Evolutionary conservation across 306 rosid species (phyloP).

Genomic region (Acacia acuminata): DNA sequence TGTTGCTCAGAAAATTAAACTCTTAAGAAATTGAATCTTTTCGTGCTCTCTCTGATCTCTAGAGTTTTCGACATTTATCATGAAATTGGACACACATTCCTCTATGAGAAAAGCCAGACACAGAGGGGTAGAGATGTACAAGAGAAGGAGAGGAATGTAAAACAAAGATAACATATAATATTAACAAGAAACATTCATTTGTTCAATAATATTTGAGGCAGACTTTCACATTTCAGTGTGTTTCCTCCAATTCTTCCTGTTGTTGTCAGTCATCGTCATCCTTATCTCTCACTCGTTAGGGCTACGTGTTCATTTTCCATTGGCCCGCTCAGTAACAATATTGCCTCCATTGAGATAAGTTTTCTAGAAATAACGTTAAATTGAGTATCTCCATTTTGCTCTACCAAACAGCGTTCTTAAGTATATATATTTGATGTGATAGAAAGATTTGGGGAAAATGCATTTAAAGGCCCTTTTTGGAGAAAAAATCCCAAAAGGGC

Average conservation of each 20-base stretch:
- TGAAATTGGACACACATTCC: background rate
- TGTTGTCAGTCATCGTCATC: background rate
- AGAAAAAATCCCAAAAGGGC: too few relatives aligned
- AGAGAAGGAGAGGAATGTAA: background rate
- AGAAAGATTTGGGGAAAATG: background rate
- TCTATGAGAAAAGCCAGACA: background rate
- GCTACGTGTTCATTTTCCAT: background rate
- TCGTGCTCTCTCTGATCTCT: background rate
- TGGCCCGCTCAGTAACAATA: background rate
- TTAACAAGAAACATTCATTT: too few relatives aligned
- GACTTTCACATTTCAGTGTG: background rate
- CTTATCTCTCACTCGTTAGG: background rate
- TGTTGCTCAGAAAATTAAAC: background rate
- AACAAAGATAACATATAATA: background rate
- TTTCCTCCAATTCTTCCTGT: background rate
- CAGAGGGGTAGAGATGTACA: background rate
- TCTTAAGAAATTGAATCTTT: background rate
- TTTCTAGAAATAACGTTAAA: background rate
- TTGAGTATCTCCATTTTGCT: background rate
- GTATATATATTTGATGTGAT: background rate
- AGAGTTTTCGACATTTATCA: background rate
- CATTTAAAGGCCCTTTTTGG: too few relatives aligned
- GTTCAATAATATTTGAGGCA: background rate
- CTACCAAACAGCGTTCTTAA: too few relatives aligned
- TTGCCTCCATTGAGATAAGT: background rate